Evolutionary conservation across 345 rosid genomes (phyloP).

Genomic region (Sisymbrium altissimum): DNA sequence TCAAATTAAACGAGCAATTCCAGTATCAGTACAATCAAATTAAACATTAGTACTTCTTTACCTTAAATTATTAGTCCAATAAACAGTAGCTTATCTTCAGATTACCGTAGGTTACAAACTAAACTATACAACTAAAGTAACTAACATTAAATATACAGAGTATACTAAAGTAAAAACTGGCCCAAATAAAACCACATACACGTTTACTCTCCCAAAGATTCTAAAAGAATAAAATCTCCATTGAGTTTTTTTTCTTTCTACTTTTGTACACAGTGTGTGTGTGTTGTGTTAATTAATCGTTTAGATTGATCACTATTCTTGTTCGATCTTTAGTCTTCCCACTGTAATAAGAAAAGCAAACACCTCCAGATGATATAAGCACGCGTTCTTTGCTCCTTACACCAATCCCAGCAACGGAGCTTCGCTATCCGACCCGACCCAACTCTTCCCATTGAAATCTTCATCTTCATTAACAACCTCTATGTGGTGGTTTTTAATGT

Average conservation of each 20-base stretch:
- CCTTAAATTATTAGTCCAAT: background rate
- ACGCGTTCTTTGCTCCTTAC: slow-evolving; percentile 61
- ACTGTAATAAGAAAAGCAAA: slow-evolving; percentile 53
- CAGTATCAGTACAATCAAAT: background rate
- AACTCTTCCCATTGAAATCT: slow-evolving; percentile 9
- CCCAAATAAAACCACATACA: background rate
- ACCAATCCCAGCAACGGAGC: slow-evolving; percentile 46
- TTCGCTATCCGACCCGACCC: slow-evolving; percentile 28
- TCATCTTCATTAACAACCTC: slow-evolving; percentile 10
- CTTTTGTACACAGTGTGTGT: background rate
- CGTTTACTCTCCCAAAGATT: background rate
- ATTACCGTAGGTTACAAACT: background rate
- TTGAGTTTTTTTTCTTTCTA: background rate
- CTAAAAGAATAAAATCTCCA: background rate
- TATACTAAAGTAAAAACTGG: background rate
- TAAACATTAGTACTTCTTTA: background rate
- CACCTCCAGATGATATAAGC: slow-evolving; percentile 80
- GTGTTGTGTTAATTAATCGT: background rate
- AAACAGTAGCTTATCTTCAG: background rate
- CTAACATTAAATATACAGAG: background rate
- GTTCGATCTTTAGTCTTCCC: slow-evolving; percentile 37
- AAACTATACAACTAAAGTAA: background rate
- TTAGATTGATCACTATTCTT: slow-evolving; percentile 17
- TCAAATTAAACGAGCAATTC: background rate
- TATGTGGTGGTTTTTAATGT: background rate